phyloP scores from a whole-genome alignment of 2,329 filamentous ascomycete species.

The Dactylonectria macrodidyma region DNA sequence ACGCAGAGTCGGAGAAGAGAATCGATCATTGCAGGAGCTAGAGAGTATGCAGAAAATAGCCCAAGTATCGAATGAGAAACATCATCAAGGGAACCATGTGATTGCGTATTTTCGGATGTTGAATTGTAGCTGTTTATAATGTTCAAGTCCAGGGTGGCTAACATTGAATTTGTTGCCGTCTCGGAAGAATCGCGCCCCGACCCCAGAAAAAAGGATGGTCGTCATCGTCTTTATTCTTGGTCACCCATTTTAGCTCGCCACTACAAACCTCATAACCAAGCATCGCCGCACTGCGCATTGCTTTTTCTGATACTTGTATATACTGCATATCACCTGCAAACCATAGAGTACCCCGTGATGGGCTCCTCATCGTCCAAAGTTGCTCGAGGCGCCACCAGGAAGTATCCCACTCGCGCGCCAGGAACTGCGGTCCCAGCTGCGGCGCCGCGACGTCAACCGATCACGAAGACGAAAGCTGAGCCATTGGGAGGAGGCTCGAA shows the following conservation, averaged over 20 bases:
- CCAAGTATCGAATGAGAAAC: background rate
- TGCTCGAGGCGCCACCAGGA: slow-evolving; percentile 56
- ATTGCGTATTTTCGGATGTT: background rate
- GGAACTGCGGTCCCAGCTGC: slow-evolving; percentile 42
- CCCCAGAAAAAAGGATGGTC: slow-evolving; percentile 29
- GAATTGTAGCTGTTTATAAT: background rate
- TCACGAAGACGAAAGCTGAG: slow-evolving; percentile 25
- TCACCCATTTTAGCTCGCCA: background rate
- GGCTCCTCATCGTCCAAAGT: slow-evolving; percentile 64
- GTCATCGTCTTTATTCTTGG: slow-evolving; percentile 25
- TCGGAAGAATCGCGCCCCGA: slow-evolving; percentile 47
- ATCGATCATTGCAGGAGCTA: background rate
- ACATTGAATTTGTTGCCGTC: slow-evolving; percentile 6
- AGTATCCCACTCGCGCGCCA: slow-evolving; percentile 59
- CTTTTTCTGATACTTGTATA: background rate
- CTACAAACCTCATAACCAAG: background rate
- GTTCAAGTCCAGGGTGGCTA: slow-evolving; percentile 2
- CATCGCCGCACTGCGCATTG: slow-evolving; percentile 17
- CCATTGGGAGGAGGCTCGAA: slow-evolving; percentile 30
- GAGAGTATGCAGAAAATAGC: background rate
- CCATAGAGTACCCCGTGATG: slow-evolving; percentile 49
- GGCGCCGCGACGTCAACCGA: slow-evolving; percentile 35
- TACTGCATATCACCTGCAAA: background rate
- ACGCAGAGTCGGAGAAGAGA: background rate
- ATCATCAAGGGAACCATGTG: background rate